phyloP scores from a whole-genome alignment of 768 basidiomycete genomes.

The Mycena leptocephala region DNA sequence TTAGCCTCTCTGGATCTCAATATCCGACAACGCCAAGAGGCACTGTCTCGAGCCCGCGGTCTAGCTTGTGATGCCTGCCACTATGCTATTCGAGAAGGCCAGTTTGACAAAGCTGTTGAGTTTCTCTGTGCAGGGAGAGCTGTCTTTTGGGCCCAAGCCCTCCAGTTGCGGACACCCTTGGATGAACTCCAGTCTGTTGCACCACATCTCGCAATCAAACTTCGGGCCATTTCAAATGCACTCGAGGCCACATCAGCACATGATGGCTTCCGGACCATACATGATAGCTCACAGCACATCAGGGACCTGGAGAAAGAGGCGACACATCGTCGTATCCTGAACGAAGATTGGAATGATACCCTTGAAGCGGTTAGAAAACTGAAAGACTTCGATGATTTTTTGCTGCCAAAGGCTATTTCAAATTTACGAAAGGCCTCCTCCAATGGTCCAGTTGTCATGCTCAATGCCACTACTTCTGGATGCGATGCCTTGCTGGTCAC shows the following conservation, averaged over 20 bases:
- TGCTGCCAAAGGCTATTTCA: constrained; percentile 33
- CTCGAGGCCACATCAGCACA: constrained; percentile 8
- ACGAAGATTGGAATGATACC: constrained; percentile 43
- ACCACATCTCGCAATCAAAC: constrained; percentile 12
- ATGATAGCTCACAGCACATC: not conserved
- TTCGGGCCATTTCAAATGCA: not conserved
- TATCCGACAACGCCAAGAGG: constrained; percentile 10
- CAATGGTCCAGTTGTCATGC: constrained; percentile 51
- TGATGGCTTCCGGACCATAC: not conserved
- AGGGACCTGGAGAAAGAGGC: constrained; percentile 35
- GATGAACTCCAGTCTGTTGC: constrained; percentile 9
- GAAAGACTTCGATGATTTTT: constrained; percentile 43
- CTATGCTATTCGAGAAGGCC: constrained; percentile 13
- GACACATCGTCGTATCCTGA: constrained; percentile 35
- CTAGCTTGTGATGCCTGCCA: constrained; percentile 11
- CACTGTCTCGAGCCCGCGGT: constrained; percentile 5
- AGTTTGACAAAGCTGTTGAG: constrained; percentile 14
- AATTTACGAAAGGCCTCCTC: constrained; percentile 34
- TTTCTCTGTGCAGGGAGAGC: constrained; percentile 11
- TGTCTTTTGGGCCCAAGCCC: constrained; percentile 5
- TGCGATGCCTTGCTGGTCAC: constrained; percentile 39
- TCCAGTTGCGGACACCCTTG: constrained; percentile 10
- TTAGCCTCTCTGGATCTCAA: constrained; percentile 9
- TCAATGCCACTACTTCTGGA: constrained; percentile 44
- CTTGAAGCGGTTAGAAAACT: constrained; percentile 44